Conservation (phyloP, 345 rosid genomes). For the Camelina laxa region DNA sequence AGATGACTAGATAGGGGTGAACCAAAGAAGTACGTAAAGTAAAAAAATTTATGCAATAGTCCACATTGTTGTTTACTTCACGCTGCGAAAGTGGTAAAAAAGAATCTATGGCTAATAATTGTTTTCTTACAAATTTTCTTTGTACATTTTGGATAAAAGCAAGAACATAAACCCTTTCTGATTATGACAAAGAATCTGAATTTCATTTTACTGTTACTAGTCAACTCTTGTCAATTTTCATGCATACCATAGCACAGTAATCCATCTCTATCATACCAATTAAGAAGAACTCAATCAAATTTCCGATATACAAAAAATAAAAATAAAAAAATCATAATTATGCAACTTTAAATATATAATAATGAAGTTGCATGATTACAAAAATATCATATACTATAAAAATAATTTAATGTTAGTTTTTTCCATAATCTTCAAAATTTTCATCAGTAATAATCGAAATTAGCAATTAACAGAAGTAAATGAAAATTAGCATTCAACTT, state of each 20-base stretch:
- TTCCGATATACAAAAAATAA: background rate
- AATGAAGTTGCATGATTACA: background rate
- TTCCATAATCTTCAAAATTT: background rate
- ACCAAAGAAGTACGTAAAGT: conserved; percentile 31
- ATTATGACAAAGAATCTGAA: conserved; percentile 33
- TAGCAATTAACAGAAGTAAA: background rate
- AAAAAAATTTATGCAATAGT: background rate
- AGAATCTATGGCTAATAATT: conserved; percentile 21
- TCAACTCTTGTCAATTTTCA: conserved; percentile 27
- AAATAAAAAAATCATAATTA: background rate
- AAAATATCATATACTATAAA: too few relatives aligned
- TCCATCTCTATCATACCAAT: conserved; percentile 14
- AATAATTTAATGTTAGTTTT: background rate
- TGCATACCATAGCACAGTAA: conserved; percentile 28
- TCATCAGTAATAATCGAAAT: too few relatives aligned
- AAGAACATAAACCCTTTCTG: conserved; percentile 10
- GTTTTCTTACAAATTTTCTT: conserved; percentile 3
- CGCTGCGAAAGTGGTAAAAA: conserved; percentile 31
- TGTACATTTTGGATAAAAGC: conserved; percentile 7
- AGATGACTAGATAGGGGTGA: conserved; percentile 33
- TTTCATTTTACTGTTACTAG: conserved; percentile 22
- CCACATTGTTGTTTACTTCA: conserved; percentile 34
- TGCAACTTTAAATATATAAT: background rate
- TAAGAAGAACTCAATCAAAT: background rate
- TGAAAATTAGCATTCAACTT: background rate